Percentiles rank a stretch among this genome's conserved stretches.
phyloP scores from a whole-genome alignment of 805 yeast species.

The Saccharomycopsis vini region DNA sequence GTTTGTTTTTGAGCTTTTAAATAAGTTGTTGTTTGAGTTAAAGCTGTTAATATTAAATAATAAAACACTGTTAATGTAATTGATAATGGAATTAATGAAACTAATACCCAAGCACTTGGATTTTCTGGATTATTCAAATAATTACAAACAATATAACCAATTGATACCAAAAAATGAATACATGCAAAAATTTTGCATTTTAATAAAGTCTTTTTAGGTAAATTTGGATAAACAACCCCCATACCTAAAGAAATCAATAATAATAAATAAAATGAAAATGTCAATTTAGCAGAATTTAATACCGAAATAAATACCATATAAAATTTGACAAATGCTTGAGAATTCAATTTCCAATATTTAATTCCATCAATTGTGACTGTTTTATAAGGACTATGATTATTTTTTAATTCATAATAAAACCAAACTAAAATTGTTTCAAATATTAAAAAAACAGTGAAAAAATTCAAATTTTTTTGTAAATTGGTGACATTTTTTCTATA shows the following conservation, averaged over 20 bases:
- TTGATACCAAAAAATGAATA: slow-evolving; percentile 46
- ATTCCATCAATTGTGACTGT: slow-evolving; percentile 23
- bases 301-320: slow-evolving; percentile 73
- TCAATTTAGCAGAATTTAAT: slow-evolving; percentile 69
- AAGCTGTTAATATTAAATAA: slow-evolving; percentile 60
- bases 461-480: slow-evolving; percentile 83
- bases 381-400: slow-evolving; percentile 31
- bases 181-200: slow-evolving; percentile 53
- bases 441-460: slow-evolving; percentile 73
- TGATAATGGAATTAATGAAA: slow-evolving; percentile 64
- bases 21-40: slow-evolving; percentile 64
- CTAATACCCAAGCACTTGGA: slow-evolving; percentile 40
- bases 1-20: slow-evolving; percentile 81
- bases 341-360: slow-evolving; percentile 31
- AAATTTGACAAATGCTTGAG: slow-evolving; percentile 48
- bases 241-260: slow-evolving; percentile 85
- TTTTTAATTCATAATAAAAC: slow-evolving; percentile 83
- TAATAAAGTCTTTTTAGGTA: slow-evolving; percentile 67
- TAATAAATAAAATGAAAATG: slow-evolving; percentile 81
- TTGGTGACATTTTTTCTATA: slow-evolving; percentile 83
- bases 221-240: slow-evolving; percentile 85
- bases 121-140: slow-evolving; percentile 45
- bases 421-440: slow-evolving; percentile 80
- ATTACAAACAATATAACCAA: slow-evolving; percentile 44
- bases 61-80: slow-evolving; percentile 66